Base-by-base conservation (phyloP, 2,329 filamentous ascomycete species). In the Amauroascus verrucosus region DNA sequence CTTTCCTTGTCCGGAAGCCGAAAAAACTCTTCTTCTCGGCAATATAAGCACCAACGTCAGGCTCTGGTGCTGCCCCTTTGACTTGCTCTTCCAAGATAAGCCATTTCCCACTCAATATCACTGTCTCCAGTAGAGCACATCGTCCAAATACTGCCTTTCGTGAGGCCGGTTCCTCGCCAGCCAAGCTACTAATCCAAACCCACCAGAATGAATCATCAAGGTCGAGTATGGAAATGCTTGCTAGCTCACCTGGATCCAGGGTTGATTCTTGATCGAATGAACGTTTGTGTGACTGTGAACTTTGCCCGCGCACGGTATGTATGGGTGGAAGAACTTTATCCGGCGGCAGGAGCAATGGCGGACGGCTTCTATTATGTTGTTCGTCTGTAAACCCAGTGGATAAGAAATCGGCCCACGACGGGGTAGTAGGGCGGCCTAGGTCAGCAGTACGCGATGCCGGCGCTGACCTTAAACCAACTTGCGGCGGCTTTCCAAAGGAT, bases 181-280 rank as follows among this genome's bases (percentile, higher is more conserved):
- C 89, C 63, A 98, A 74, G 75, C 91, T 97, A 61, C 83, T 94
- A 78, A 98, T 97, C 93, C 93, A 98, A 3, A 97, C 93, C 91
- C 93, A 97, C 93, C 93, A 98, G 69, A 98, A 98, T 1, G 89
- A 85, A 67, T 97, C 91, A 62, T 98, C 93, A 4, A 98, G 76
- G 58, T 93, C 84, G 54, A 97, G 80, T 35, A 79, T 79, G 22
- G 81, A 86, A 64, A 98, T 95, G 65, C 89, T 97, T 28, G 93
- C 93, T 54, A 98, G 77, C 75, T 98, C 93, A 49, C 89, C 93
- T 0, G 91, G 93, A 59, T 96, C 89, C 0, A 96, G 75, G 38
- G 81, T 75, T 22, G 71, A 71, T 51, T 86, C 82, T 13, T 77
- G 77, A 59, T 89, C 83, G n/a, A 88, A 73, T 55, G 82, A 79